Evolutionary conservation across 1,284 basidiomycete genomes (phyloP).

Genomic region (Irpex sp.): DNA sequence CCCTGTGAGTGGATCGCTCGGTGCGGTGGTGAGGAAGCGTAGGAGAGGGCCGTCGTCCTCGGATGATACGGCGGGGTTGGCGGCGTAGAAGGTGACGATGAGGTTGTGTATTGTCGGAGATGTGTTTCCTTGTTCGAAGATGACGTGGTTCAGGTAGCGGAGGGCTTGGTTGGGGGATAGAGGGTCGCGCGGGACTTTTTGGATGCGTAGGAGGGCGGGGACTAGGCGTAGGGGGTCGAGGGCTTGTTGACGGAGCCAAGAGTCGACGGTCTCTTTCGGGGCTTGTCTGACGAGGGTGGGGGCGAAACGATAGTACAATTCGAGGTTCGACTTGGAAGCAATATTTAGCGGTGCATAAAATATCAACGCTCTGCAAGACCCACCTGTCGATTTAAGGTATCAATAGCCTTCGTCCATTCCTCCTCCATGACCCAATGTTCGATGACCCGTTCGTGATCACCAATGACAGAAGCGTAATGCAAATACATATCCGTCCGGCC

Average conservation of each 20-base stretch:
- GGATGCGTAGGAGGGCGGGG: slow-evolving; percentile 84
- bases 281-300: slow-evolving; percentile 84
- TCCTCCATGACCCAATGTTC: slow-evolving; percentile 92
- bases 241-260: slow-evolving; percentile 81
- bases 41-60: slow-evolving; percentile 81
- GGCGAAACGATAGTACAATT: slow-evolving; percentile 92
- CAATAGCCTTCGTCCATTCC: slow-evolving; percentile 89
- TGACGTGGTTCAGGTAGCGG: slow-evolving; percentile 82
- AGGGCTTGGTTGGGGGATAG: slow-evolving; percentile 81
- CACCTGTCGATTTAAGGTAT: slow-evolving; percentile 85
- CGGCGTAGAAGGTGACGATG: slow-evolving; percentile 82
- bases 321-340: slow-evolving; percentile 61
- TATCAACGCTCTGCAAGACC: slow-evolving; percentile 11
- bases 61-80: slow-evolving; percentile 39
- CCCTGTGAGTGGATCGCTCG: slow-evolving; percentile 77
- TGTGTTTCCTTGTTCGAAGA: slow-evolving; percentile 77
- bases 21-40: slow-evolving; percentile 83
- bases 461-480: slow-evolving; percentile 82
- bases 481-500: slow-evolving; percentile 92
- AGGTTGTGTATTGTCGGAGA: slow-evolving; percentile 93
- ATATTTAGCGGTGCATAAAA: neutral
- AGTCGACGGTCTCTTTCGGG: slow-evolving; percentile 87
- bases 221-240: slow-evolving; percentile 86
- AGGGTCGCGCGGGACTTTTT: slow-evolving; percentile 66
- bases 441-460: slow-evolving; percentile 84